These are phyloP conservation scores for Cytospora leucostoma DNA, from an alignment of 2,329 filamentous ascomycete species.

Conservation along the genomic window DNA sequence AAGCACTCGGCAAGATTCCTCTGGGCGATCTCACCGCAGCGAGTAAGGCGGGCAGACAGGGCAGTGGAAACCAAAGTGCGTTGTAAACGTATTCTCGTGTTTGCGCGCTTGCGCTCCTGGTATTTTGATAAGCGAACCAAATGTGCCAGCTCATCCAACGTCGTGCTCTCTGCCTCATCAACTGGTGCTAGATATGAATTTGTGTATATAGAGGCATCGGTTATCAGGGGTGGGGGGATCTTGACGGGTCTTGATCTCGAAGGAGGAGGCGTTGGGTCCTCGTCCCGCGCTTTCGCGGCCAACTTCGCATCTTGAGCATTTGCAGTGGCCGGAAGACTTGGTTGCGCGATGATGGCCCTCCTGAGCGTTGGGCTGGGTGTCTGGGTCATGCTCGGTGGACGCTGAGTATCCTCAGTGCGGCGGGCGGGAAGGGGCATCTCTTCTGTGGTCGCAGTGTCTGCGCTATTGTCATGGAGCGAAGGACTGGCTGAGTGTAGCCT, in stretches of 20 bases:
- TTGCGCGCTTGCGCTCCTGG: conserved; percentile 77
- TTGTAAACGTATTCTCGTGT: conserved; percentile 72
- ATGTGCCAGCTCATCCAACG: conserved; percentile 75
- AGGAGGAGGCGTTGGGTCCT: conserved; percentile 23
- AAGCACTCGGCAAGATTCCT: conserved; percentile 77
- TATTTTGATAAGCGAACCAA: conserved; percentile 76
- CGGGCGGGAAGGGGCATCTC: conserved; percentile 46
- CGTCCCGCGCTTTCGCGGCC: conserved; percentile 28
- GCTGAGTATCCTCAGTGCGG: conserved; percentile 47
- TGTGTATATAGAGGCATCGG: conserved; percentile 66
- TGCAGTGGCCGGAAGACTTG: conserved; percentile 36
- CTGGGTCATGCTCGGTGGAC: conserved; percentile 43
- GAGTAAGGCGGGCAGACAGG: conserved; percentile 71
- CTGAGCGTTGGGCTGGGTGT: conserved; percentile 41
- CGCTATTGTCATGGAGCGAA: conserved; percentile 41
- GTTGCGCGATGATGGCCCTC: conserved; percentile 54
- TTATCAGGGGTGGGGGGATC: conserved; percentile 57
- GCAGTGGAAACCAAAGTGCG: conserved; percentile 74
- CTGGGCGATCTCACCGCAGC: conserved; percentile 73
- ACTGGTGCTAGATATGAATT: conserved; percentile 62
- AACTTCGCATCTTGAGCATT: conserved; percentile 30
- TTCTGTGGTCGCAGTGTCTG: conserved; percentile 25
- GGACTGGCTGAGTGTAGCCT: conserved; percentile 59
- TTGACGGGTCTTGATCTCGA: conserved; percentile 28
- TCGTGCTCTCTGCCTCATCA: conserved; percentile 65